phyloP scores from a whole-genome alignment of 257 asterid genomes.

The Echium plantagineum region DNA sequence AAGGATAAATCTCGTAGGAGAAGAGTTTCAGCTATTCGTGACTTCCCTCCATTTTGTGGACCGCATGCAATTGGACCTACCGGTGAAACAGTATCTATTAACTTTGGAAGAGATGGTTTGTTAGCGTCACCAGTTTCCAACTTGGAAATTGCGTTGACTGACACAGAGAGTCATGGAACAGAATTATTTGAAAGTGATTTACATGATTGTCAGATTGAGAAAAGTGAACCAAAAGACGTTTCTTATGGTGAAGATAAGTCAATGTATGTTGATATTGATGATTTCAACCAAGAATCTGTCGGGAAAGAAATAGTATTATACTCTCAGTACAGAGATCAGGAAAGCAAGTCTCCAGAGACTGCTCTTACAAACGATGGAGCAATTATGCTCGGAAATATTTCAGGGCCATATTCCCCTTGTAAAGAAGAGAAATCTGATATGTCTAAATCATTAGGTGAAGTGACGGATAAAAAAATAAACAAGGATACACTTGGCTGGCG shows the following conservation, averaged over 20 bases:
- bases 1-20: constrained; percentile 45
- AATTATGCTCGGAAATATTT: constrained; percentile 29
- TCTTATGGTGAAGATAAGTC: constrained; percentile 11
- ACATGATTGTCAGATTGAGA: constrained; percentile 13
- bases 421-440: constrained; percentile 25
- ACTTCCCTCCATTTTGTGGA: constrained; percentile 77
- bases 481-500: constrained; percentile 14
- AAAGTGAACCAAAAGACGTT: constrained; percentile 11
- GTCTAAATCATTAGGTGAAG: constrained; percentile 19
- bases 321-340: constrained; percentile 15
- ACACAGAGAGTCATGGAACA: constrained; percentile 6
- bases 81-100: background rate
- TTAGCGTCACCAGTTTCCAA: constrained; percentile 10
- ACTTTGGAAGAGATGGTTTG: constrained; percentile 7
- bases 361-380: constrained; percentile 19
- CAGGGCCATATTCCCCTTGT: constrained; percentile 45
- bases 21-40: constrained; percentile 70
- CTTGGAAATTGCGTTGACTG: constrained; percentile 1
- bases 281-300: background rate
- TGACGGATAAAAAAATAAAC: constrained; percentile 9
- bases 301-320: constrained; percentile 13
- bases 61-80: constrained; percentile 16
- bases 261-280: background rate
- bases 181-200: constrained; percentile 11
- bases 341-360: constrained; percentile 1